Evolutionary conservation across 495 filamentous ascomycete genomes (phyloP).

Genomic region (Glarea lozoyensis): DNA sequence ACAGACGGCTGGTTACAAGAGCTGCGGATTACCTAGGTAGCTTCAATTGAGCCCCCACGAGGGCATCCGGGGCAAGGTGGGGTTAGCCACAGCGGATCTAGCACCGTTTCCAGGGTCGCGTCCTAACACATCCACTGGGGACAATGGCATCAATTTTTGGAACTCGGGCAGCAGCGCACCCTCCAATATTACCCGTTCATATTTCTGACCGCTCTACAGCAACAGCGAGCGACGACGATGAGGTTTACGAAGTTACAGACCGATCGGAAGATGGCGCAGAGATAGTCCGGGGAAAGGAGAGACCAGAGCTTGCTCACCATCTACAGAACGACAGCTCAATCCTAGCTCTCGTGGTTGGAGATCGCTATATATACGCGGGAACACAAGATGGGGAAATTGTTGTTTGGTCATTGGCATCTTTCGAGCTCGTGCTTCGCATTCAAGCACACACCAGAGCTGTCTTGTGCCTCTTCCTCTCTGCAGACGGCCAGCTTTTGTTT

Average conservation of each 20-base stretch:
- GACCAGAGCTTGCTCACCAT: constrained; percentile 55
- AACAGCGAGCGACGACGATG: constrained; percentile 16
- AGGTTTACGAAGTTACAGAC: constrained; percentile 12
- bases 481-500: constrained; percentile 69
- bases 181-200: constrained; percentile 4
- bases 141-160: constrained; percentile 20
- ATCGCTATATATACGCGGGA: constrained; percentile 67
- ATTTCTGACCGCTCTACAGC: constrained; percentile 15
- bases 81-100: too few species aligned
- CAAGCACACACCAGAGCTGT: constrained; percentile 87
- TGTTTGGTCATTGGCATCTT: constrained; percentile 82
- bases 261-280: constrained; percentile 4
- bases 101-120: too few species aligned
- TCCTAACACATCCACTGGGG: neutral
- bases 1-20: too few species aligned
- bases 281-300: constrained; percentile 9
- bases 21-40: too few species aligned
- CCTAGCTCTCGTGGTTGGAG: constrained; percentile 57
- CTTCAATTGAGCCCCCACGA: too few species aligned
- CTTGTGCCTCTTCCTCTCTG: constrained; percentile 70
- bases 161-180: constrained; percentile 4
- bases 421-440: constrained; percentile 63
- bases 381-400: constrained; percentile 88
- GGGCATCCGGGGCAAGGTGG: too few species aligned
- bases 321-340: constrained; percentile 66